phyloP scores from a whole-genome alignment of 2,329 filamentous ascomycete genomes.

The Colletotrichum sublineola region DNA sequence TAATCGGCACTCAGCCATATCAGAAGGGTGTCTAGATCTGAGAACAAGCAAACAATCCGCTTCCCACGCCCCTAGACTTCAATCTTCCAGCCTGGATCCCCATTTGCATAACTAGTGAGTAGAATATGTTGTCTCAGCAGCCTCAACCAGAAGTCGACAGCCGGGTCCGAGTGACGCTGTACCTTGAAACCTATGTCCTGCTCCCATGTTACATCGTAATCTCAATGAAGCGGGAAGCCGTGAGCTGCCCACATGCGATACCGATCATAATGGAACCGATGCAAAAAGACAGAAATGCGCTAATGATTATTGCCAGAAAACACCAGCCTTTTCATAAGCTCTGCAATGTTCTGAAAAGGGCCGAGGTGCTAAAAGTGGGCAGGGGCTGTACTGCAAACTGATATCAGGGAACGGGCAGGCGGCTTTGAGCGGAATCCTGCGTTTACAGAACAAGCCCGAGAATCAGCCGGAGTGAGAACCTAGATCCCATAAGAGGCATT shows the following conservation, averaged over 20 bases:
- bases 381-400: background rate
- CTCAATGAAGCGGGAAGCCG: background rate
- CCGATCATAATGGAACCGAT: background rate
- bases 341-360: background rate
- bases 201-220: background rate
- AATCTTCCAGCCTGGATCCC: background rate
- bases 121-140: background rate
- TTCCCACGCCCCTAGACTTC: no score
- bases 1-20: no score
- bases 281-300: background rate
- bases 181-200: background rate
- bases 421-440: background rate
- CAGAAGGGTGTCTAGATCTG: no score
- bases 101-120: background rate
- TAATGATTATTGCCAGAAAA: background rate
- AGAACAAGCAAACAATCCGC: background rate
- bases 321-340: no score
- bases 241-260: conserved; percentile 10
- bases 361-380: background rate
- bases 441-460: background rate
- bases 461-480: background rate
- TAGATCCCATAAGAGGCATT: no score
- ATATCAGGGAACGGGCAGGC: background rate
- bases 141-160: background rate
- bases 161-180: no score